Evolutionary conservation across 305 asterid species (phyloP), one percentile per base, ranked within the genome.

Genomic region (Fraxinus nigra): DNA sequence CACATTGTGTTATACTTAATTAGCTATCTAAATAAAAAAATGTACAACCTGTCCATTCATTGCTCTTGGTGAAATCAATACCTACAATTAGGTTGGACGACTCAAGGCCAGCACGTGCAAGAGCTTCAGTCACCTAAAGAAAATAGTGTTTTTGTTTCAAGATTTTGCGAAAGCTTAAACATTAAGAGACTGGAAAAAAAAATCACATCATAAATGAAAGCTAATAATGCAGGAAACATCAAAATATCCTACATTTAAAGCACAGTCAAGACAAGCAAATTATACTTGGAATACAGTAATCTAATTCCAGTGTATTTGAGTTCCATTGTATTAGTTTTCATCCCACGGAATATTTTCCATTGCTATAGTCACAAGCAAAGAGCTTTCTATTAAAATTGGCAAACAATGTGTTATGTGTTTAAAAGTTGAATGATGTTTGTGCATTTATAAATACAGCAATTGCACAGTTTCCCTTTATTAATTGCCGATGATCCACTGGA

Each of bases 81-180:
- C 99, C 99, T 51, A 95, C 91, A 85, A 94, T 95, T 14, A 95
- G 94, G 86, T 95, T 95, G 82, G 98, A 93, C 65, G 99, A 95
- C 85, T 95, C 99, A n/a, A 95, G 95, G 72, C 97, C 99, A 82
- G 97, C 97, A 34, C 90, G 93, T 69, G 92, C 91, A 79, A 95
- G 97, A 76, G 97, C 99, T 82, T 93, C 97, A 43, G 95, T 92
- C 83, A 94, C 98, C 98, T 95, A 78, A 77, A 82, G 40, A 24
- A 79, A 59, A 26, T 75, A 30, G 74, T 1, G 74, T 20, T 24
- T 22, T 33, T 3, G 18, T 24, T 33, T 37, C 37, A 32, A 35
- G 22, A 65, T 16, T 56, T 22, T 77, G 54, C 51, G 20, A 83
- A 9, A 79, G 48, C 72, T 59, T n/a, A 79, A 35, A 69, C 1